A percentile compares a stretch with the other conserved stretches of the same genome.
These are phyloP conservation scores for Sporothrix brunneoviolacea DNA, from an alignment of 2,329 filamentous ascomycete species.

Conservation along the genomic window DNA sequence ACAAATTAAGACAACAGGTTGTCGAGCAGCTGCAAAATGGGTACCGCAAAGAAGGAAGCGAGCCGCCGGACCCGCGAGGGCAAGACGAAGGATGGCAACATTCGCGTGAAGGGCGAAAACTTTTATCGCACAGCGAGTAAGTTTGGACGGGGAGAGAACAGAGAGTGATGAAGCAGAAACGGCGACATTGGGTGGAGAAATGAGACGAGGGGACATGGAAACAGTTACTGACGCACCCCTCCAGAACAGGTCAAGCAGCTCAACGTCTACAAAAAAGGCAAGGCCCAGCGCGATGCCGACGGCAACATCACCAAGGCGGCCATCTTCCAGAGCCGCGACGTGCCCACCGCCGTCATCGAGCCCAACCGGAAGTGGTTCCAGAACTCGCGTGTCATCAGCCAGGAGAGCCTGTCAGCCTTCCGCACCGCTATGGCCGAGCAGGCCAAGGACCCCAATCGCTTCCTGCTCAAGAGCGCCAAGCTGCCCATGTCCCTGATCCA, in stretches of 20 bases:
- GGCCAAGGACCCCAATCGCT: conserved; percentile 82
- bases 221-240: neutral
- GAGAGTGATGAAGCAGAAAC: neutral
- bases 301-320: conserved; percentile 70
- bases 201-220: too few relatives aligned
- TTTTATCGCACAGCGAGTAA: conserved; percentile 63
- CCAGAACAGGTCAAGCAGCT: conserved; percentile 41
- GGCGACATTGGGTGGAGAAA: too few relatives aligned
- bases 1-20: neutral
- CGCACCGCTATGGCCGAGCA: conserved; percentile 88
- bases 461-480: conserved; percentile 95
- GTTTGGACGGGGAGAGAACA: neutral
- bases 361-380: conserved; percentile 98
- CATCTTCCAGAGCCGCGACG: conserved; percentile 59
- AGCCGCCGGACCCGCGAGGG: conserved; percentile 77
- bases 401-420: conserved; percentile 65
- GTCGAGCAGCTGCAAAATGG: conserved; percentile 14
- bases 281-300: conserved; percentile 69
- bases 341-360: conserved; percentile 80
- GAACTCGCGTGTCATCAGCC: conserved; percentile 83
- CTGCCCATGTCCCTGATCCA: conserved; percentile 90
- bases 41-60: conserved; percentile 72
- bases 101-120: conserved; percentile 93
- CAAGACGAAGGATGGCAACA: conserved; percentile 81
- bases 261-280: conserved; percentile 70